phyloP scores from a whole-genome alignment of 2,329 filamentous ascomycete genomes.

The Fusarium proliferatum region DNA sequence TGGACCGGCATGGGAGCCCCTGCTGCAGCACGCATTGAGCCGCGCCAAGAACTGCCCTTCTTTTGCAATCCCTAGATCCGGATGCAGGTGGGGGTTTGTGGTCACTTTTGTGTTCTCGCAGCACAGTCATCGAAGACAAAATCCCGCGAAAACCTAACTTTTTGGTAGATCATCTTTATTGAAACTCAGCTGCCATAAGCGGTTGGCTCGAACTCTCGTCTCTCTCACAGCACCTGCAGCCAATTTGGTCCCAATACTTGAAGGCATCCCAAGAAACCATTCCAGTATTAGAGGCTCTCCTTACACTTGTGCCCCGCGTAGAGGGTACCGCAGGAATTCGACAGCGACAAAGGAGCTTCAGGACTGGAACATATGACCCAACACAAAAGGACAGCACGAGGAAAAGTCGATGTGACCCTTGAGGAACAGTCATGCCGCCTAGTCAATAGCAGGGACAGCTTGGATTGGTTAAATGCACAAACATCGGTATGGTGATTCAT shows the following conservation, averaged over 20 bases:
- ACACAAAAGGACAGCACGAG: conserved; percentile 25
- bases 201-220: conserved; percentile 15
- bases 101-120: conserved; percentile 4
- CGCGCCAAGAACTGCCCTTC: conserved; percentile 33
- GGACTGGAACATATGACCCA: conserved; percentile 21
- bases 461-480: conserved; percentile 9
- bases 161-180: neutral
- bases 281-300: neutral
- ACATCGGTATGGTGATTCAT: conserved; percentile 39
- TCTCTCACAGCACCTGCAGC: neutral
- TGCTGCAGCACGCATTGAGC: conserved; percentile 24
- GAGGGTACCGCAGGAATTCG: conserved; percentile 24
- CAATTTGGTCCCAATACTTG: neutral
- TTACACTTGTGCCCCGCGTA: neutral
- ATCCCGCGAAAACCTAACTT: conserved; percentile 6
- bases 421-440: conserved; percentile 25
- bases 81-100: conserved; percentile 35
- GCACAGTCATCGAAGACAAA: conserved; percentile 3
- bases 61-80: conserved; percentile 31
- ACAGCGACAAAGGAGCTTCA: conserved; percentile 21
- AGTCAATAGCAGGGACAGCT: conserved; percentile 6
- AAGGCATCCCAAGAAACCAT: conserved; percentile 3
- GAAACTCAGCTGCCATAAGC: conserved; percentile 23
- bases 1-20: conserved; percentile 9
- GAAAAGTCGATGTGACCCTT: conserved; percentile 26